Percentiles rank a stretch among this genome's conserved stretches.
Evolutionary conservation across 306 rosid species (phyloP).

Genomic region (Cyamopsis tetragonoloba): DNA sequence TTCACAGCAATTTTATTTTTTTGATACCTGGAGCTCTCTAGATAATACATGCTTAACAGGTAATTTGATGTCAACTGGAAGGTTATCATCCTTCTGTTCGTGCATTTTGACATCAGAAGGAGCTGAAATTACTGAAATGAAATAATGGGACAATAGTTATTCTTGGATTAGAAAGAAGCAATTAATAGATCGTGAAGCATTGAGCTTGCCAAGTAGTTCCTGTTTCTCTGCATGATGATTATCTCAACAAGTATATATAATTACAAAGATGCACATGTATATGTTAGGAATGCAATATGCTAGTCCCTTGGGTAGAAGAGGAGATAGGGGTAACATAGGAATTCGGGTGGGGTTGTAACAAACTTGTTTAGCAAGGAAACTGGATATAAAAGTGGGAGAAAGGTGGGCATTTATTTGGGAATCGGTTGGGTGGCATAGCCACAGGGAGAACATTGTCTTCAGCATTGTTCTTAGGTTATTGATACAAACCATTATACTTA

Average conservation of each 20-base stretch:
- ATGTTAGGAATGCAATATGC: background rate
- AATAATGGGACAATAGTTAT: background rate
- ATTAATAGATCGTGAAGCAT: background rate
- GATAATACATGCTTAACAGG: conserved; percentile 79
- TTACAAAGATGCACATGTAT: background rate
- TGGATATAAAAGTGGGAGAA: too few relatives aligned
- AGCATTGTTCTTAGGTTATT: too few relatives aligned
- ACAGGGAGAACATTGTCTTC: too few relatives aligned
- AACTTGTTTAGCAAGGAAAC: too few relatives aligned
- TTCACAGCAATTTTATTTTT: conserved; percentile 3
- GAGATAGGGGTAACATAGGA: too few relatives aligned
- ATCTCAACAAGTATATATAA: conserved; percentile 1
- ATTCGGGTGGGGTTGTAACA: too few relatives aligned
- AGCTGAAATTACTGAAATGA: conserved; percentile 46
- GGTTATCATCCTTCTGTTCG: conserved; percentile 70
- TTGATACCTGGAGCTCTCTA: conserved; percentile 79
- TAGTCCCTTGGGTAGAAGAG: too few relatives aligned
- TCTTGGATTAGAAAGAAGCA: background rate
- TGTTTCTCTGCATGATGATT: conserved; percentile 4
- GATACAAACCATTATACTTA: too few relatives aligned
- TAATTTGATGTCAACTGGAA: conserved; percentile 67
- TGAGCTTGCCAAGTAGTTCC: background rate
- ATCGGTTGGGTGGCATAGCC: too few relatives aligned
- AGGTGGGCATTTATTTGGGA: too few relatives aligned
- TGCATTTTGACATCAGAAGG: conserved; percentile 55